Evolutionary conservation across 2,329 filamentous ascomycete genomes (phyloP).

Genomic region (Pyrenochaeta sp.): DNA sequence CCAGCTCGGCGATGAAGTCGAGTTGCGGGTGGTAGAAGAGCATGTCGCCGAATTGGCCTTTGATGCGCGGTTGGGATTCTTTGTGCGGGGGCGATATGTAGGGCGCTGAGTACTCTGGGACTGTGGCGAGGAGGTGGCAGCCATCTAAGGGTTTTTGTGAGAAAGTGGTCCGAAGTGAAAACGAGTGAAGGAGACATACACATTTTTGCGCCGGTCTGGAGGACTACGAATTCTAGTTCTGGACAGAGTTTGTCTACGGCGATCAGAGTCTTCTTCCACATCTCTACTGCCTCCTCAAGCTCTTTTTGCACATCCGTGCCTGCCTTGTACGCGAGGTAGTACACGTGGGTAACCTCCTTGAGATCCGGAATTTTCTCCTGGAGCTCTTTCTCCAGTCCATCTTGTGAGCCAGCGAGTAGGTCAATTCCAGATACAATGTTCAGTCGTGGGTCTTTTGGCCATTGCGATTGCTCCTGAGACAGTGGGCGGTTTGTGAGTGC

Average conservation of each 20-base stretch:
- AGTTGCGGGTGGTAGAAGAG: constrained; percentile 54
- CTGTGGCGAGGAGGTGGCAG: constrained; percentile 51
- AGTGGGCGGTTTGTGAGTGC: constrained; percentile 53
- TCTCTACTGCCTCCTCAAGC: constrained; percentile 49
- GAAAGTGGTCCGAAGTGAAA: constrained; percentile 27
- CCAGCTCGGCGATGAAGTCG: constrained; percentile 46
- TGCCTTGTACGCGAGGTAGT: constrained; percentile 56
- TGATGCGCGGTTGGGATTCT: constrained; percentile 18
- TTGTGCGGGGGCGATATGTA: constrained; percentile 11
- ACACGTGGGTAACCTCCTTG: constrained; percentile 53
- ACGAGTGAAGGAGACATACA: constrained; percentile 17
- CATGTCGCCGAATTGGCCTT: constrained; percentile 40
- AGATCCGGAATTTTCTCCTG: constrained; percentile 44
- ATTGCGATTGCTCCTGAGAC: constrained; percentile 36
- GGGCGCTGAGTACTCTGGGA: constrained; percentile 9
- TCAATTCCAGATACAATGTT: constrained; percentile 54
- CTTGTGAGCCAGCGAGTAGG: constrained; percentile 48
- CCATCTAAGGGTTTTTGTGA: constrained; percentile 37
- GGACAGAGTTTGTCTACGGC: constrained; percentile 33
- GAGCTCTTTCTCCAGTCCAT: constrained; percentile 48
- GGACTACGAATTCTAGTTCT: constrained; percentile 33
- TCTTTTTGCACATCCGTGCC: constrained; percentile 49
- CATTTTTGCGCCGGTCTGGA: constrained; percentile 48
- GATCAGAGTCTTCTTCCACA: constrained; percentile 51
- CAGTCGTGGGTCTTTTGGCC: constrained; percentile 51